A percentile compares a stretch with the other conserved stretches of the same genome.
phyloP scores from a whole-genome alignment of 345 rosid species.

The Pistacia vera region DNA sequence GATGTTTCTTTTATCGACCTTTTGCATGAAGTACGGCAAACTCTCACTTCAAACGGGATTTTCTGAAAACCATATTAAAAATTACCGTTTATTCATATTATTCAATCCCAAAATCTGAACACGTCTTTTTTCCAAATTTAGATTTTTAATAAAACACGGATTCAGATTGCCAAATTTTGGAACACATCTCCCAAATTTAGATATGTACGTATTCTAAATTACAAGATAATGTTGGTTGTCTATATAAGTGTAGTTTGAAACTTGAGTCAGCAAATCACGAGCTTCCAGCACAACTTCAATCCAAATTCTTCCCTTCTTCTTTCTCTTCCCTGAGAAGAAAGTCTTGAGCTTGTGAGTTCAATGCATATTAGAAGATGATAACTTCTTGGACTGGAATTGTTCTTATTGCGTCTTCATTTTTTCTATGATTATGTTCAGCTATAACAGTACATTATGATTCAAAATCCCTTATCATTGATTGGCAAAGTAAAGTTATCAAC shows the following conservation, averaged over 20 bases:
- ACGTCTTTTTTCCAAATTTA: background rate
- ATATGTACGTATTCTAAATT: background rate
- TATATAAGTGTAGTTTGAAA: background rate
- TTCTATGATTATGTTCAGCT: slow-evolving; percentile 13
- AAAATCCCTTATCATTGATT: slow-evolving; percentile 50
- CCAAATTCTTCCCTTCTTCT: too few species aligned
- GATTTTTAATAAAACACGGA: background rate
- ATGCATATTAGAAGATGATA: too few species aligned
- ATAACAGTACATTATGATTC: slow-evolving; percentile 26
- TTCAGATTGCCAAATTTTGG: background rate
- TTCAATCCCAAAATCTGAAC: background rate
- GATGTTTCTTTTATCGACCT: too few species aligned
- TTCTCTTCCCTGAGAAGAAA: too few species aligned
- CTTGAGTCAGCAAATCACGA: background rate
- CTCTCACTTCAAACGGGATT: background rate
- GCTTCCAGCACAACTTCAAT: background rate
- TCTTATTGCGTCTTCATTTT: slow-evolving; percentile 6
- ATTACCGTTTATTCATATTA: too few species aligned
- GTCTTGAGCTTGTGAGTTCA: too few species aligned
- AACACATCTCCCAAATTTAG: background rate
- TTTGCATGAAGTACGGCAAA: background rate
- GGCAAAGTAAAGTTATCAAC: slow-evolving; percentile 40
- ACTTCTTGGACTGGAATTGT: background rate
- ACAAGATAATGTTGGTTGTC: background rate
- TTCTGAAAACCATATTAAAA: too few species aligned